Evolutionary conservation across 1,284 basidiomycete species (phyloP), one percentile per base, ranked within the genome.

Genomic region (Psilocybe mexicana): DNA sequence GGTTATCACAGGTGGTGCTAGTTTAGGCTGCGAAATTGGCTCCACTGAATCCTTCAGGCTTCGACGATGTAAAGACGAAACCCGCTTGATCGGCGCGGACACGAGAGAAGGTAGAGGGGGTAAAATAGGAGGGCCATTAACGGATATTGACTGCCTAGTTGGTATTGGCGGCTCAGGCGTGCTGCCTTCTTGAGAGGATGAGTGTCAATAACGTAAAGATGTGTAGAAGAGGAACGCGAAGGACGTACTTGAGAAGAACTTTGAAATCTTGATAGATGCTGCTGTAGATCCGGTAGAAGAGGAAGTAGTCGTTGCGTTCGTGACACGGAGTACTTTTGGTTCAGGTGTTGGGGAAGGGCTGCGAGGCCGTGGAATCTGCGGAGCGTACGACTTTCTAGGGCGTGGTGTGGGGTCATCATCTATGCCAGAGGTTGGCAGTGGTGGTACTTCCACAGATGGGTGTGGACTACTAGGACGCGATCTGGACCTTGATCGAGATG

Each of bases 401-500:
- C 68, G 69, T 2, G 74, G 67, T n/a, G 68, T 71, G 1, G 65
- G 36, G 42, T 74, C 70, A 46, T 68, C 60, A 33, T 70, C 67
- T 43, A 65, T 55, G 6, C 48, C 59, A 36, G 57, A 58, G 11
- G 64, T 63, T 2, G 70, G 68, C 18, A 70, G 61, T 30, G 69
- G 70, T 30, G 68, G 71, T 5, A 63, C 55, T 52, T 74, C 70
- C n/a, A 64, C 7, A 1, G 71, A 74, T 2, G 69, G 60, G 30
- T 68, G 67, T 2, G 72, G 71, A 52, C 69, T 74, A 50, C 67
- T 72, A 12, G 73, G 71, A 26, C 71, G 70, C 7, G 71, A 68
- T 43, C 63, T 60, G 10, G 72, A 70, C 43, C 67, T 65, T 18
- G 73, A 74, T 58, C 68, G 65, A 51, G 74, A 76, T 6, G 78